Percentiles rank a stretch among this genome's conserved stretches.
Evolutionary conservation across 2,329 filamentous ascomycete genomes (phyloP).

Genomic region (Aspergillus clavatus): DNA sequence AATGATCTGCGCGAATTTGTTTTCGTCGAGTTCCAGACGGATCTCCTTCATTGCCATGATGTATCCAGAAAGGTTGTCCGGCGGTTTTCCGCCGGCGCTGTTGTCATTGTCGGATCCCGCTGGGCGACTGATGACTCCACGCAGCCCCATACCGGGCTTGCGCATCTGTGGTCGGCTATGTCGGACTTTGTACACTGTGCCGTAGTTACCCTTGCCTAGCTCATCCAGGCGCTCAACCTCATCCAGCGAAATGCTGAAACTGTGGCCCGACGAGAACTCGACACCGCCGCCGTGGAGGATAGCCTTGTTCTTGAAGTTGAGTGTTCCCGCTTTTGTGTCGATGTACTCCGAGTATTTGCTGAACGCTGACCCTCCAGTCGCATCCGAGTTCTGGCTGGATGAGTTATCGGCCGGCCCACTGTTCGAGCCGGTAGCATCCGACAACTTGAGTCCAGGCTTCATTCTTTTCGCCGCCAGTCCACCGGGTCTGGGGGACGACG

Average conservation of each 20-base stretch:
- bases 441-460: slow-evolving; percentile 46
- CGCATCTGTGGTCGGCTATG: slow-evolving; percentile 69
- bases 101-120: slow-evolving; percentile 11
- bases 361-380: slow-evolving; percentile 46
- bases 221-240: slow-evolving; percentile 92
- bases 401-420: slow-evolving; percentile 44
- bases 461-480: slow-evolving; percentile 46
- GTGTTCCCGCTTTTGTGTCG: slow-evolving; percentile 82
- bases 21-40: slow-evolving; percentile 87
- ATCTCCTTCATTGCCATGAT: slow-evolving; percentile 99
- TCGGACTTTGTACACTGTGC: slow-evolving; percentile 93
- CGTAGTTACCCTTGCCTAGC: slow-evolving; percentile 95
- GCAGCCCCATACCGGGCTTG: slow-evolving; percentile 55
- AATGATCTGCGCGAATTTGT: slow-evolving; percentile 93
- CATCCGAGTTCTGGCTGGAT: slow-evolving; percentile 16
- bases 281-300: slow-evolving; percentile 84
- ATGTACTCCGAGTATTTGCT: slow-evolving; percentile 76
- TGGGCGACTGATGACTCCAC: slow-evolving; percentile 52
- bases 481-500: slow-evolving; percentile 38
- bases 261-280: slow-evolving; percentile 83
- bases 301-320: slow-evolving; percentile 91
- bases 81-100: slow-evolving; percentile 11
- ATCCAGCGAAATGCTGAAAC: slow-evolving; percentile 90
- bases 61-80: slow-evolving; percentile 52
- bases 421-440: slow-evolving; percentile 44